These are phyloP conservation scores for Boletus sp. DNA, from an alignment of 1,284 basidiomycete species.

Conservation along the genomic window DNA sequence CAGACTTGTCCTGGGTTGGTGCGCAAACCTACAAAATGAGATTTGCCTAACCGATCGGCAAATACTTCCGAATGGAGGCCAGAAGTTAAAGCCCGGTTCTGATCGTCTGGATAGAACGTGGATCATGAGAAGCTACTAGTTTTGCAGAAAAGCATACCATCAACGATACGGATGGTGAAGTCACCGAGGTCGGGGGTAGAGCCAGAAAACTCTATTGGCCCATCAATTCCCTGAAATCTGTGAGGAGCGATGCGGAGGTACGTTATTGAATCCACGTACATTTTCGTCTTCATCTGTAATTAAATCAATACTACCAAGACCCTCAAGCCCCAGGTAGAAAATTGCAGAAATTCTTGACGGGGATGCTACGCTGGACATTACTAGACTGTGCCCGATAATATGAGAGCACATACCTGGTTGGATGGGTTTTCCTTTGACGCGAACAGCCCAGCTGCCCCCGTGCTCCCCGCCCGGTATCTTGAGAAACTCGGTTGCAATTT, in stretches of 20 bases:
- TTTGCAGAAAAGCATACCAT: conserved; percentile 53
- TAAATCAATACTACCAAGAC: conserved; percentile 80
- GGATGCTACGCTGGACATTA: conserved; percentile 40
- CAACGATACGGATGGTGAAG: conserved; percentile 80
- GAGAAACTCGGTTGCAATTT: conserved; percentile 83
- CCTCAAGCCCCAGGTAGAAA: conserved; percentile 88
- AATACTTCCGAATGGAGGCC: conserved; percentile 67
- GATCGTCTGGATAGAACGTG: conserved; percentile 48
- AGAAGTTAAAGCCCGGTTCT: conserved; percentile 55
- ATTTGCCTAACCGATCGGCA: conserved; percentile 66
- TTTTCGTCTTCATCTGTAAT: conserved; percentile 75
- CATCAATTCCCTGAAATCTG: conserved; percentile 67
- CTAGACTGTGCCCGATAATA: conserved; percentile 4
- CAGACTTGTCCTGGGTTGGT: conserved; percentile 72
- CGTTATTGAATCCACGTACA: conserved; percentile 48
- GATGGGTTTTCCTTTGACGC: conserved; percentile 84
- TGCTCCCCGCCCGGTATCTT: conserved; percentile 79
- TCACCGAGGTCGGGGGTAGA: conserved; percentile 78
- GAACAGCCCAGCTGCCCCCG: conserved; percentile 89
- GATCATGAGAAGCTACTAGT: neutral
- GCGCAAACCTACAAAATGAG: conserved; percentile 71
- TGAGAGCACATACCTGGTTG: conserved; percentile 53
- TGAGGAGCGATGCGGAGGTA: conserved; percentile 11
- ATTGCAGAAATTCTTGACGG: conserved; percentile 74
- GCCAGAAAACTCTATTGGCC: conserved; percentile 70